Evolutionary conservation across 2,329 filamentous ascomycete species (phyloP).

Genomic region (Fusarium fujikuroi): DNA sequence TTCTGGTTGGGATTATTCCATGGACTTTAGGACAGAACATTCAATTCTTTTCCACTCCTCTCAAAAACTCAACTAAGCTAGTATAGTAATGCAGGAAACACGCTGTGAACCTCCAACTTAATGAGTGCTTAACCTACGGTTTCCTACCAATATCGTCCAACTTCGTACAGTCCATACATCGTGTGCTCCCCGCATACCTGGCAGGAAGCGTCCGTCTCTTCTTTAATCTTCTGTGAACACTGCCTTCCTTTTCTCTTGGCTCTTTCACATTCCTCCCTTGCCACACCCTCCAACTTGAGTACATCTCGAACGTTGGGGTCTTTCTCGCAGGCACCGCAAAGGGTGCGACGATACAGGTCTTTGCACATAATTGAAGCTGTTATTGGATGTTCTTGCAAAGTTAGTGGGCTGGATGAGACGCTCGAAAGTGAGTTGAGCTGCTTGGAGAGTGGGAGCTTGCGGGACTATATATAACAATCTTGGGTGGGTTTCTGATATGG

Average conservation of each 20-base stretch:
- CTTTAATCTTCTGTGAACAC: neutral
- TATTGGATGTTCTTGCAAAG: fast-evolving
- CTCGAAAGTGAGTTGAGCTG: fast-evolving
- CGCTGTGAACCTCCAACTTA: fast-evolving
- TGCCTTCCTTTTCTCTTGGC: neutral
- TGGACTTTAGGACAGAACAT: fast-evolving
- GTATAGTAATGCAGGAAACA: fast-evolving
- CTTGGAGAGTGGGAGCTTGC: fast-evolving
- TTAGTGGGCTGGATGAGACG: neutral
- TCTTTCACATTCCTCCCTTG: neutral
- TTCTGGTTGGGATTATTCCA: fast-evolving
- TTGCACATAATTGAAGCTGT: neutral
- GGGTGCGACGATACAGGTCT: neutral
- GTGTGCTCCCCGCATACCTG: neutral
- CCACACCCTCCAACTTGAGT: fast-evolving
- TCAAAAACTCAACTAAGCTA: fast-evolving
- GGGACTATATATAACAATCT: neutral
- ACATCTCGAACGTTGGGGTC: fast-evolving
- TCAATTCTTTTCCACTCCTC: neutral
- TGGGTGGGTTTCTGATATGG: fast-evolving
- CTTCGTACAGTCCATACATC: neutral
- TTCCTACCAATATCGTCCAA: neutral
- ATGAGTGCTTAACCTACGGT: fast-evolving
- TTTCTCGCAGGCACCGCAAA: neutral
- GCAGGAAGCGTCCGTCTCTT: neutral